A percentile compares a stretch with the other conserved stretches of the same genome.
Evolutionary conservation across 2,329 filamentous ascomycete species (phyloP).

Genomic region (Trematosphaeria pertusa): DNA sequence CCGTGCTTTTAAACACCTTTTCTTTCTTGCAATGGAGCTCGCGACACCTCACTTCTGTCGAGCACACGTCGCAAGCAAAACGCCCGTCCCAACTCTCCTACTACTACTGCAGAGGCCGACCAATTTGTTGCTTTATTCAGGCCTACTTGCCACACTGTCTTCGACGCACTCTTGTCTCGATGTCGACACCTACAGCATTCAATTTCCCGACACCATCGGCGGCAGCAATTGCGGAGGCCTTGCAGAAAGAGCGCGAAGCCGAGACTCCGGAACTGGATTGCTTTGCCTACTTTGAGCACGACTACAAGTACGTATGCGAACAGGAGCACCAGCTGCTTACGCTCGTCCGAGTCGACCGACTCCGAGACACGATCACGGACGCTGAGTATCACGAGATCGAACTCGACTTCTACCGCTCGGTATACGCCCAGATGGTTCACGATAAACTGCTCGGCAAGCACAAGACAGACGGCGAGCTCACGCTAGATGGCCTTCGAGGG

Average conservation of each 20-base stretch:
- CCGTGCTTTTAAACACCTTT: too few species aligned
- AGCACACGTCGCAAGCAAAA: too few species aligned
- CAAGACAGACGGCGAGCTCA: background rate
- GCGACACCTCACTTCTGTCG: too few species aligned
- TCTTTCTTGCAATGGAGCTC: too few species aligned
- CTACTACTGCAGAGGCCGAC: too few species aligned
- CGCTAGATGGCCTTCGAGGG: background rate
- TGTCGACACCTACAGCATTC: too few species aligned
- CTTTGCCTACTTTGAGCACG: background rate
- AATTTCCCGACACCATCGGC: too few species aligned
- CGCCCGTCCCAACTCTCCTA: too few species aligned
- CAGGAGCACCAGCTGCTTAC: background rate
- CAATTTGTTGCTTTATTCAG: too few species aligned
- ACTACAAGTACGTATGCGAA: constrained; percentile 2
- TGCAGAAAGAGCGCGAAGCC: constrained; percentile 3
- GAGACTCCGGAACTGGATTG: background rate
- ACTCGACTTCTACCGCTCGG: background rate
- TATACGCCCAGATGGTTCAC: background rate
- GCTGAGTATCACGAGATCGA: background rate
- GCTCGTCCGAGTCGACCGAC: background rate
- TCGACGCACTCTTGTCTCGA: too few species aligned
- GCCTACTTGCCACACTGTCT: too few species aligned
- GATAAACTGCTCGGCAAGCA: background rate
- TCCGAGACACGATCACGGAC: background rate
- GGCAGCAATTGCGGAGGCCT: background rate